Conservation (phyloP, 345 rosid genomes). For the Cardamine occulta region DNA sequence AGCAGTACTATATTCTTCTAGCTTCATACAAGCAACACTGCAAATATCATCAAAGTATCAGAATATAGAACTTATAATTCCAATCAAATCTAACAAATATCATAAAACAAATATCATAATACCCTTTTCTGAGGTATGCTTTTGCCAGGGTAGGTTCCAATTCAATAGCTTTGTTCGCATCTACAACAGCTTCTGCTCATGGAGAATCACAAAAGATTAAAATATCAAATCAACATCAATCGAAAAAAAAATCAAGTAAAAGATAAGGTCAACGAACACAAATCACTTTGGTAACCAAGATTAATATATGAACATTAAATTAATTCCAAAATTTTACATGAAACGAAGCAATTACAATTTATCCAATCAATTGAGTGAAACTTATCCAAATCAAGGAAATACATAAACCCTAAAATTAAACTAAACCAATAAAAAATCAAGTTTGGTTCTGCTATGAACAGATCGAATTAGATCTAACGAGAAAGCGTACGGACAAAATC, state of each 20-base stretch:
- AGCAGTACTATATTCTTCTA: constrained; percentile 68
- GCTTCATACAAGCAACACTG: constrained; percentile 77
- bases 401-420: constrained; percentile 14
- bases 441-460: not conserved
- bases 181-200: constrained; percentile 75
- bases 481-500: not conserved
- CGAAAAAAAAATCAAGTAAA: not conserved
- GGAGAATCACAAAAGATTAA: not conserved
- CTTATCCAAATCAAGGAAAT: constrained; percentile 9
- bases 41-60: constrained; percentile 7
- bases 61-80: not conserved
- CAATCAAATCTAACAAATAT: not conserved
- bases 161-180: constrained; percentile 72
- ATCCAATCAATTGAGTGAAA: not conserved
- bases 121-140: constrained; percentile 84
- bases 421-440: not conserved
- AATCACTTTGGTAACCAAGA: not conserved
- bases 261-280: not conserved
- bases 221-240: not conserved
- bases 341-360: too few relatives aligned
- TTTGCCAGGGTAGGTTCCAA: constrained; percentile 62
- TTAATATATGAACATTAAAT: not conserved
- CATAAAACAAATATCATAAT: constrained; percentile 30
- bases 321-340: not conserved
- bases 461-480: constrained; percentile 5